Conservation (phyloP, 345 rosid genomes). For the Populus nigra region DNA sequence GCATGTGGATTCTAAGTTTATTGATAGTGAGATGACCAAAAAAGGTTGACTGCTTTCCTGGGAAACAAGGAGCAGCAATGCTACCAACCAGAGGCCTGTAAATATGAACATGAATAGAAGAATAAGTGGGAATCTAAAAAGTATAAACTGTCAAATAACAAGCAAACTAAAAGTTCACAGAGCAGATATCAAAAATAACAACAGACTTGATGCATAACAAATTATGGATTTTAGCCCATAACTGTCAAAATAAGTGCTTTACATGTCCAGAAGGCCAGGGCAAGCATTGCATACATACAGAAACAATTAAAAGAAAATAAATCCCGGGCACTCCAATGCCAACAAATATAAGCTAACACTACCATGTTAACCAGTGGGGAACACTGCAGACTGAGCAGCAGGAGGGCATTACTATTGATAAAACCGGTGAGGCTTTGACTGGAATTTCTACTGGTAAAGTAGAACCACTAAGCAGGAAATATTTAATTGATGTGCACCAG, state of each 20-base stretch:
- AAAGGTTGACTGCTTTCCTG: conserved; percentile 46
- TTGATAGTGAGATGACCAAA: conserved; percentile 61
- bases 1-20: conserved; percentile 41
- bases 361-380: background rate
- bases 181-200: background rate
- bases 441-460: background rate
- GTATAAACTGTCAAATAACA: too few relatives aligned
- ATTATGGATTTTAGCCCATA: background rate
- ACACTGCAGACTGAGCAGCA: background rate
- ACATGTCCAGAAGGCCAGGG: background rate
- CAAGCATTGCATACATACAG: background rate
- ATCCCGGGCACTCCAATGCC: too few relatives aligned
- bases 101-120: conserved; percentile 5
- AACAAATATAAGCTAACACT: background rate
- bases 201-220: background rate
- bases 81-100: conserved; percentile 78
- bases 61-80: conserved; percentile 46
- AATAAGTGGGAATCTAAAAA: background rate
- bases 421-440: background rate
- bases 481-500: background rate
- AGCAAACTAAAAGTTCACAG: background rate
- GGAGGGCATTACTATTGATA: background rate
- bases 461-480: background rate
- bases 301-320: background rate
- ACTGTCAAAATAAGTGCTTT: background rate